phyloP scores from a whole-genome alignment of 2,329 filamentous ascomycete species.

The Purpureocillium takamizusanense region DNA sequence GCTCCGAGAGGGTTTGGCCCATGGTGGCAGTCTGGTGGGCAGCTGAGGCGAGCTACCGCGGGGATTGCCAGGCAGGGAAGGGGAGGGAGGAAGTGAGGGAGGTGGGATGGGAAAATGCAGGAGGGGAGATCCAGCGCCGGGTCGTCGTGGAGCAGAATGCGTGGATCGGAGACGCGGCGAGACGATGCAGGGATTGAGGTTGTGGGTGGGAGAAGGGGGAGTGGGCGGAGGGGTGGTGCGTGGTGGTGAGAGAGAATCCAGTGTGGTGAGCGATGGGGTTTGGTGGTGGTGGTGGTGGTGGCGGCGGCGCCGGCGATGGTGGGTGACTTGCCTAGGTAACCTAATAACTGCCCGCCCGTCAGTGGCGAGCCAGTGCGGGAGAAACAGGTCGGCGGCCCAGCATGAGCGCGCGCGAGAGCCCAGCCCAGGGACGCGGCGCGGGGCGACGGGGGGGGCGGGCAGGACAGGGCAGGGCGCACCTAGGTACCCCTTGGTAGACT shows the following conservation, averaged over 20 bases:
- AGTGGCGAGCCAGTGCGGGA: too few relatives aligned
- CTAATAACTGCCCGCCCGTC: too few relatives aligned
- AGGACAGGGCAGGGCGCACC: too few relatives aligned
- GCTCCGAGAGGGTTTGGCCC: constrained; percentile 99
- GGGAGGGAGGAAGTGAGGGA: constrained; percentile 4
- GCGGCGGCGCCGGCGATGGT: too few relatives aligned
- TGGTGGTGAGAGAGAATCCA: background rate
- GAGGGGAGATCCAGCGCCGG: constrained; percentile 1
- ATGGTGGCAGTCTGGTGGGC: constrained; percentile 41
- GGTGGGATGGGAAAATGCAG: constrained; percentile 4
- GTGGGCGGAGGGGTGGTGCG: background rate
- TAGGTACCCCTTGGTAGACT: too few relatives aligned
- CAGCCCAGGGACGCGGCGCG: too few relatives aligned
- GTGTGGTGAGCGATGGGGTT: background rate
- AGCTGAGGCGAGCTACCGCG: constrained; percentile 15
- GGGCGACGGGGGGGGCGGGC: too few relatives aligned
- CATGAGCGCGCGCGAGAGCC: too few relatives aligned
- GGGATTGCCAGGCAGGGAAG: constrained; percentile 6
- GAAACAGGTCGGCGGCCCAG: background rate
- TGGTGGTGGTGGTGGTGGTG: background rate
- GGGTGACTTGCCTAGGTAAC: too few relatives aligned
- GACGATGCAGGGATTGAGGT: constrained; percentile 2
- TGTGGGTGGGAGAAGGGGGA: constrained; percentile 1
- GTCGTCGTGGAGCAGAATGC: background rate
- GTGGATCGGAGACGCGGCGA: constrained; percentile 2